Percentiles rank a stretch among this genome's conserved stretches.
Conservation (phyloP, 1,139 yeast genomes). For the Sugiyamaella paludigena region DNA sequence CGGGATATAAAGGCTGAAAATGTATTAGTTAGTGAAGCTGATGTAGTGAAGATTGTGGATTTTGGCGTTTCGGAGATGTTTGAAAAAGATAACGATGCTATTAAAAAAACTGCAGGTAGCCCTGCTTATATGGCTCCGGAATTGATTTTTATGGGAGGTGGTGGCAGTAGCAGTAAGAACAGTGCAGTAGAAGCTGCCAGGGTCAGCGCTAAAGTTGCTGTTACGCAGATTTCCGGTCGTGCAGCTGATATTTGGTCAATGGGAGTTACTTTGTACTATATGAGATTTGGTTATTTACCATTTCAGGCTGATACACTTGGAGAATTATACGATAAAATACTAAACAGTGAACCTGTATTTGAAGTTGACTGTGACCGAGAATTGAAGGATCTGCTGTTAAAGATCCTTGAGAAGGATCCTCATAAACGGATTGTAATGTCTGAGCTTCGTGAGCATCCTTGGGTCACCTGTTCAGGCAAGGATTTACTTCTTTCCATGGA, state of each 20-base stretch:
- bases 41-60: constrained; percentile 85
- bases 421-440: constrained; percentile 52
- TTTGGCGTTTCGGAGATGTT: constrained; percentile 84
- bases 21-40: constrained; percentile 66
- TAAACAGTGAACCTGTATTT: constrained; percentile 27
- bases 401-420: constrained; percentile 52
- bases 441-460: constrained; percentile 54
- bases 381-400: constrained; percentile 20
- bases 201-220: too few species aligned
- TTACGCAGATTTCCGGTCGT: constrained; percentile 49
- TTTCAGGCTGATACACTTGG: constrained; percentile 43
- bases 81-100: constrained; percentile 49
- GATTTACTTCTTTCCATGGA: constrained; percentile 39
- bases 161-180: constrained; percentile 2
- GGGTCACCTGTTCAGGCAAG: constrained; percentile 48
- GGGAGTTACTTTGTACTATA: constrained; percentile 58
- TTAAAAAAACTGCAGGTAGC: constrained; percentile 69
- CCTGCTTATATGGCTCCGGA: constrained; percentile 85
- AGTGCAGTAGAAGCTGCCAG: too few species aligned
- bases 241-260: constrained; percentile 79
- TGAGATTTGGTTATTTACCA: constrained; percentile 42
- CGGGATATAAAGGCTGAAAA: constrained; percentile 96
- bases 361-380: constrained; percentile 11
- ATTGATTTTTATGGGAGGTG: constrained; percentile 53
- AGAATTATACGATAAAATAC: constrained; percentile 46